Conservation (phyloP, 306 rosid species). For the Coriaria nepalensis region DNA sequence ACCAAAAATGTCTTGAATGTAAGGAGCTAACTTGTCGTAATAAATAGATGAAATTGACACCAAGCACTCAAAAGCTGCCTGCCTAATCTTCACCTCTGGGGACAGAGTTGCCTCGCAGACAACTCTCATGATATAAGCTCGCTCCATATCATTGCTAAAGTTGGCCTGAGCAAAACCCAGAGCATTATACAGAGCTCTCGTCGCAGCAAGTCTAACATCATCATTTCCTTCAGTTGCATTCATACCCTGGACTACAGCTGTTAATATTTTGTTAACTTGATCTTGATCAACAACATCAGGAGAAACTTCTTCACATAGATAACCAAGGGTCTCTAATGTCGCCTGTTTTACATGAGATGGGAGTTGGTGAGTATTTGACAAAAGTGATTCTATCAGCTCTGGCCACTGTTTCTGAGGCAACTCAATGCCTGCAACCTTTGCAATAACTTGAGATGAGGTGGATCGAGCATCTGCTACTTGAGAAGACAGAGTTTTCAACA, state of each 20-base stretch:
- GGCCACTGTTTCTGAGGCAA: slow-evolving; percentile 89
- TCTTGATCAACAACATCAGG: slow-evolving; percentile 72
- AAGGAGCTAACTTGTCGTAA: slow-evolving; percentile 62
- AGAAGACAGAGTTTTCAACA: slow-evolving; percentile 66
- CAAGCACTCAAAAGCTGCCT: slow-evolving; percentile 85
- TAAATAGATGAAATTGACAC: slow-evolving; percentile 75
- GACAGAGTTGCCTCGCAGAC: slow-evolving; percentile 75
- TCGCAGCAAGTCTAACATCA: slow-evolving; percentile 84
- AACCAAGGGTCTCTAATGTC: slow-evolving; percentile 83
- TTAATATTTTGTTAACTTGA: slow-evolving; percentile 74
- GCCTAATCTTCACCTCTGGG: slow-evolving; percentile 61
- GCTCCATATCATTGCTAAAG: slow-evolving; percentile 76
- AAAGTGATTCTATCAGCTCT: slow-evolving; percentile 65
- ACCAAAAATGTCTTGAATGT: slow-evolving; percentile 67
- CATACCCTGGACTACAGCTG: slow-evolving; percentile 93
- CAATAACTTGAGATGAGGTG: slow-evolving; percentile 79
- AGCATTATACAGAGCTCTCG: slow-evolving; percentile 71
- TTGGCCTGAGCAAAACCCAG: slow-evolving; percentile 80
- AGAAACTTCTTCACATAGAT: slow-evolving; percentile 84
- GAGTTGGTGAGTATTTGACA: slow-evolving; percentile 64
- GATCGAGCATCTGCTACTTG: slow-evolving; percentile 57
- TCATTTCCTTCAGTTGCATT: slow-evolving; percentile 53
- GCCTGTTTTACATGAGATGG: slow-evolving; percentile 75
- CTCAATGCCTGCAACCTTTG: slow-evolving; percentile 81
- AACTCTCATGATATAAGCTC: slow-evolving; percentile 88